Conservation (phyloP, 768 basidiomycete species). For the Panus rudis region DNA sequence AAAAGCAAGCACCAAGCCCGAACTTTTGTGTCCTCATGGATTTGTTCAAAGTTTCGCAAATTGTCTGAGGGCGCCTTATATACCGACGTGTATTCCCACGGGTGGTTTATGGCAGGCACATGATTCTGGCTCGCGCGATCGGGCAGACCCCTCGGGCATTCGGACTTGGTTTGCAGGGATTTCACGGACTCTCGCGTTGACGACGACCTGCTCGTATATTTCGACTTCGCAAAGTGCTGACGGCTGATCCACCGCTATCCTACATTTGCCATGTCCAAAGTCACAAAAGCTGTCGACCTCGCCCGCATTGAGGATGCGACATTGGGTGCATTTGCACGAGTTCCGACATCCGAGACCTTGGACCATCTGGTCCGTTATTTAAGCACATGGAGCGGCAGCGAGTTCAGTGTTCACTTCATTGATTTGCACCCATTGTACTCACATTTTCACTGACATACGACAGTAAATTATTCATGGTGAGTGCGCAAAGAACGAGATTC, state of each 20-base stretch:
- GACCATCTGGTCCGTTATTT: slow-evolving; percentile 72
- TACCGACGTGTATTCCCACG: slow-evolving; percentile 33
- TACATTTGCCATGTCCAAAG: slow-evolving; percentile 40
- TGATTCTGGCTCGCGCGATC: slow-evolving; percentile 3
- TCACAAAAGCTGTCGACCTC: slow-evolving; percentile 40
- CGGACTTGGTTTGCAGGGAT: slow-evolving; percentile 1
- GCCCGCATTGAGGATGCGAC: slow-evolving; percentile 54
- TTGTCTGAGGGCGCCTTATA: slow-evolving; percentile 17
- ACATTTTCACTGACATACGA: not conserved
- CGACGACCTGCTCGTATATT: too few relatives aligned
- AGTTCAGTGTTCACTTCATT: slow-evolving; percentile 37
- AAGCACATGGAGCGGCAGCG: slow-evolving; percentile 81
- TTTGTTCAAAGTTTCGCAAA: slow-evolving; percentile 50
- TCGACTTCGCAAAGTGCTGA: too few relatives aligned
- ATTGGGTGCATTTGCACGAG: slow-evolving; percentile 53
- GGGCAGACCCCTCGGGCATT: not conserved
- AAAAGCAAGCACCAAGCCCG: slow-evolving; percentile 75
- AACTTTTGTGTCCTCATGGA: slow-evolving; percentile 85
- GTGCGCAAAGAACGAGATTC: slow-evolving; percentile 7
- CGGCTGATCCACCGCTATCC: too few relatives aligned
- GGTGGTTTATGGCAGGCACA: slow-evolving; percentile 6
- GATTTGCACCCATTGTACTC: slow-evolving; percentile 1
- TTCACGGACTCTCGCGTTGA: too few relatives aligned
- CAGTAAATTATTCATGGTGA: slow-evolving; percentile 74
- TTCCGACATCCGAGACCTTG: slow-evolving; percentile 56